These are phyloP conservation scores for Sugiyamaella neomexicana DNA, from an alignment of 1,139 yeast genomes.

Conservation along the genomic window DNA sequence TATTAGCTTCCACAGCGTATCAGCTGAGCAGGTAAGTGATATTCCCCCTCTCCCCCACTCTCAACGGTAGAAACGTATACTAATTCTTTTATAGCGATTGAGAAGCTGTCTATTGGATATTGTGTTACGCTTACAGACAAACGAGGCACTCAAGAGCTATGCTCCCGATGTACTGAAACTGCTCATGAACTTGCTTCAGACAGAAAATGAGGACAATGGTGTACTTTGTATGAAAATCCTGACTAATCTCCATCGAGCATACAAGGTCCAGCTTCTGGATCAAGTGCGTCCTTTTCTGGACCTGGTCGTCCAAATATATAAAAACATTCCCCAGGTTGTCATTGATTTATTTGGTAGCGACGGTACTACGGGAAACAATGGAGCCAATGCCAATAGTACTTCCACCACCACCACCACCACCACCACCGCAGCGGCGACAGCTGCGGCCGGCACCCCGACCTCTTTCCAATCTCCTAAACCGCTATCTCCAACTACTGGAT, in stretches of 20 bases:
- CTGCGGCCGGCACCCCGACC: conserved; percentile 30
- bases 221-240: conserved; percentile 86
- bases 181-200: conserved; percentile 60
- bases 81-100: conserved; percentile 43
- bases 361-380: background rate
- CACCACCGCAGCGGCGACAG: conserved; percentile 11
- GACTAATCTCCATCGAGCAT: conserved; percentile 85
- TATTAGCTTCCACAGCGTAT: conserved; percentile 53
- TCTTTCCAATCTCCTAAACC: conserved; percentile 44
- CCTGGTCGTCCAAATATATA: conserved; percentile 73
- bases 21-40: conserved; percentile 37
- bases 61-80: too few species aligned
- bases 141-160: conserved; percentile 76
- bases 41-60: too few species aligned
- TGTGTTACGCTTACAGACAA: conserved; percentile 77
- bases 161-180: conserved; percentile 59
- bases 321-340: conserved; percentile 76
- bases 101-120: conserved; percentile 77
- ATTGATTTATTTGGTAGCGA: conserved; percentile 52
- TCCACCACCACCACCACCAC: too few species aligned
- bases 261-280: conserved; percentile 64
- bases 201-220: conserved; percentile 95
- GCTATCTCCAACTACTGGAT: conserved; percentile 46
- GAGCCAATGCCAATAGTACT: conserved; percentile 23
- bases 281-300: conserved; percentile 80